Evolutionary conservation across 306 rosid species (phyloP), one percentile per base, ranked within the genome.

Genomic region (Quercus wislizeni): DNA sequence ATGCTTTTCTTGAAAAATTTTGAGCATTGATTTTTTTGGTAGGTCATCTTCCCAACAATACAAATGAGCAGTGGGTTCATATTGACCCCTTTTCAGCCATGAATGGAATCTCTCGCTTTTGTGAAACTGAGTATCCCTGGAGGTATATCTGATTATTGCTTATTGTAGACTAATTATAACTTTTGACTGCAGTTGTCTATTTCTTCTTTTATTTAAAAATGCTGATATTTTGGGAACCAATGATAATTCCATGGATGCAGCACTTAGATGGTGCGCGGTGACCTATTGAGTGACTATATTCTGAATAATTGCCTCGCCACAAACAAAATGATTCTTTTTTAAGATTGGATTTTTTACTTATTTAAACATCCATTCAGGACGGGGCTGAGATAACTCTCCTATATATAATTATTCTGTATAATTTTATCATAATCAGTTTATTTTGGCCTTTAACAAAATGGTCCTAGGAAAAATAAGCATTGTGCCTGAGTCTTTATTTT

Each of bases 21-120:
- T 67, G 43, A 30, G 46, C 70, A 64, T 64, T 64, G 38, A 35
- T 70, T 5, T 27, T 78, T 87, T 69, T 80, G 41, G 67, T 90
- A 92, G 97, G 95, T 55, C 71, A 55, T 78, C 76, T 79, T 75
- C 85, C 85, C 38, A 76, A 83, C 81, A 79, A 73, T 69, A 78
- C 88, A 35, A 71, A 74, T 69, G 94, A 90, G 80, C 88, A 64
- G 59, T 88, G 87, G 93, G 92, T 94, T 76, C 97, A 92, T 78
- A 92, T 94, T 83, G 99, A 94, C 84, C 82, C 97, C n/a, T 94
- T 83, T 86, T 94, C 99, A 62, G 97, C 99, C 81, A 94, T 94
- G 97, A 94, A 88, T 81, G 99, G 97, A 73, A 92, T 94, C 84
- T 94, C 99, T 74, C 97, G 89, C 85, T 94, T 94, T 74, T 90